phyloP scores from a whole-genome alignment of 345 rosid genomes.

The Microcos paniculata region DNA sequence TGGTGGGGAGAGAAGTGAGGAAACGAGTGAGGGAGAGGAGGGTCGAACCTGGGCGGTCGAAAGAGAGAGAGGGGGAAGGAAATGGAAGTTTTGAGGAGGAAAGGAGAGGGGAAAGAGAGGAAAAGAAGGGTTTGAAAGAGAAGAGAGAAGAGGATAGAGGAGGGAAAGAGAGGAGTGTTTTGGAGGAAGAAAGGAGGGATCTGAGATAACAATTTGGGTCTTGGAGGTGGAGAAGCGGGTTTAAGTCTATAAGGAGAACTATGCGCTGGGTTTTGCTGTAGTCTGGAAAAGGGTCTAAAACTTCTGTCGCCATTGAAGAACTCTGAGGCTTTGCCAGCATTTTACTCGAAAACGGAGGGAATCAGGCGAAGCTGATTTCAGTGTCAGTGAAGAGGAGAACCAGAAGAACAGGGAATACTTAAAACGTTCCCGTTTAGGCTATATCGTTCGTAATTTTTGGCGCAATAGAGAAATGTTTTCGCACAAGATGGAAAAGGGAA shows the following conservation, averaged over 20 bases:
- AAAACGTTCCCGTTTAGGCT: not conserved
- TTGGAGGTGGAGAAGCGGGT: conserved; percentile 49
- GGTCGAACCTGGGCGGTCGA: conserved; percentile 54
- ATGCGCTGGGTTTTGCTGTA: conserved; percentile 70
- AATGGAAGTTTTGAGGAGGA: conserved; percentile 77
- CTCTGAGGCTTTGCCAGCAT: not conserved
- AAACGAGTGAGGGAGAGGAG: conserved; percentile 47
- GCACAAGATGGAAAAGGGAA: too few species aligned
- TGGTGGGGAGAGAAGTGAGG: conserved; percentile 24
- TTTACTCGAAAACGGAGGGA: not conserved
- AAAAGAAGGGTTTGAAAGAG: conserved; percentile 78
- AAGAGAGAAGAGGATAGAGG: conserved; percentile 61
- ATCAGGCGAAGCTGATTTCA: not conserved
- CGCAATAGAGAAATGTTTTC: too few species aligned
- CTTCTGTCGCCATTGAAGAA: conserved; percentile 35
- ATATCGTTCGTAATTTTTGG: too few species aligned
- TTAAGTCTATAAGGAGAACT: conserved; percentile 72
- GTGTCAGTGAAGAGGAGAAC: not conserved
- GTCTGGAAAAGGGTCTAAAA: conserved; percentile 32
- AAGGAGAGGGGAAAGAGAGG: conserved; percentile 86
- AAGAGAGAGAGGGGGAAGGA: conserved; percentile 61
- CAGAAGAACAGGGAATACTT: not conserved
- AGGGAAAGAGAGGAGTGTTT: conserved; percentile 56
- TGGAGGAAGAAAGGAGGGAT: conserved; percentile 51
- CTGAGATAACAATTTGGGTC: conserved; percentile 36